Conservation (phyloP, 805 yeast species). For the Saccharomycopsis vini region DNA sequence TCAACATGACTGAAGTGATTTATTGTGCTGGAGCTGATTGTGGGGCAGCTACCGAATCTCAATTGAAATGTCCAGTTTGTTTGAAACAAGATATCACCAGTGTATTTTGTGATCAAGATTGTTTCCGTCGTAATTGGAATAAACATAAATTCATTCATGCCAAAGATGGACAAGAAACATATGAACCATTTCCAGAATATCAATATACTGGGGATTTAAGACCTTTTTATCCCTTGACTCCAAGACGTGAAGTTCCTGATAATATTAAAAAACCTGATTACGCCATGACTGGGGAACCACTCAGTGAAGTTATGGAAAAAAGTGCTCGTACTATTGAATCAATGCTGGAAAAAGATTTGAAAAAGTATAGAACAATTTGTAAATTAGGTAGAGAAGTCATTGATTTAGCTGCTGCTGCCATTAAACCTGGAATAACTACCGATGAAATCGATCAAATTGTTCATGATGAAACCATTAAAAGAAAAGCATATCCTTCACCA, state of each 20-base stretch:
- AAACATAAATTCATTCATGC: conserved; percentile 70
- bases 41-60: conserved; percentile 68
- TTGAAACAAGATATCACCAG: conserved; percentile 56
- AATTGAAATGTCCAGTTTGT: conserved; percentile 86
- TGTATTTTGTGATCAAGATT: conserved; percentile 73
- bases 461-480: conserved; percentile 79
- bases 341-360: conserved; percentile 59
- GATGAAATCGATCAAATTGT: conserved; percentile 83
- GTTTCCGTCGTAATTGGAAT: conserved; percentile 68
- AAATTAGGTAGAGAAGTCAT: conserved; percentile 77
- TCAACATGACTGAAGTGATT: conserved; percentile 6
- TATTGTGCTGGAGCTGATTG: conserved; percentile 75
- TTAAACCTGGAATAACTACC: conserved; percentile 85
- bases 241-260: conserved; percentile 63
- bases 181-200: conserved; percentile 82
- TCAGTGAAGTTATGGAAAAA: conserved; percentile 65
- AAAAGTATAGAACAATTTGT: conserved; percentile 67
- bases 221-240: conserved; percentile 75
- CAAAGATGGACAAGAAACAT: conserved; percentile 50
- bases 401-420: conserved; percentile 77
- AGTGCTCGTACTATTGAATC: conserved; percentile 57
- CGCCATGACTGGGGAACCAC: conserved; percentile 71
- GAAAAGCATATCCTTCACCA: conserved; percentile 92
- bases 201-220: conserved; percentile 65
- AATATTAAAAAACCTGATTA: conserved; percentile 74